Conservation (phyloP, 164 flowering plant genomes). For the Platanus orientalis region DNA sequence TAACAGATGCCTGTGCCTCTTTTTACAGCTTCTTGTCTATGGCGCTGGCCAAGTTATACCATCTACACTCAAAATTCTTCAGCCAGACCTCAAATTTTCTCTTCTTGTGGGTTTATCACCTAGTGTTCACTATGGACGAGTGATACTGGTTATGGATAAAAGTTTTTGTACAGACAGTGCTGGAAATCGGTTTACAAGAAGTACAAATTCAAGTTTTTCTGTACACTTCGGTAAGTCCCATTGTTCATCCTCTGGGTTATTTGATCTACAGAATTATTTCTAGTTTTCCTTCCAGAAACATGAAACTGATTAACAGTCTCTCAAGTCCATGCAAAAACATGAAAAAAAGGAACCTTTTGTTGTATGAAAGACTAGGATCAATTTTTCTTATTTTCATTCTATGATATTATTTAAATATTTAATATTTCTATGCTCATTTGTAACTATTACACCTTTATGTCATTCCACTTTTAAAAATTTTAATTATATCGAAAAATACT, state of each 20-base stretch:
- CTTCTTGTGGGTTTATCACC: slow-evolving; percentile 57
- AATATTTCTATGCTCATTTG: too few species aligned
- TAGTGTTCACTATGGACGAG: slow-evolving; percentile 55
- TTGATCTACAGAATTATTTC: not conserved
- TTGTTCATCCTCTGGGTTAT: not conserved
- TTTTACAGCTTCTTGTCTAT: slow-evolving; percentile 77
- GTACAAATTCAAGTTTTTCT: slow-evolving; percentile 51
- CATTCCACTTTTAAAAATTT: too few species aligned
- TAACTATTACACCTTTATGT: too few species aligned
- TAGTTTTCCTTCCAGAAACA: not conserved
- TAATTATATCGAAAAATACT: too few species aligned
- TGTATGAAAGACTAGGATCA: slow-evolving; percentile 56
- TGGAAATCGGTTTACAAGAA: slow-evolving; percentile 66
- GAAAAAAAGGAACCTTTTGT: too few species aligned
- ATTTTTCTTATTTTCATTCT: too few species aligned
- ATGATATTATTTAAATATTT: too few species aligned
- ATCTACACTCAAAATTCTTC: slow-evolving; percentile 46
- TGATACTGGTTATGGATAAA: slow-evolving; percentile 69
- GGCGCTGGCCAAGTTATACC: slow-evolving; percentile 88
- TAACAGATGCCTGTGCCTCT: not conserved
- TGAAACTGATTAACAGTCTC: not conserved
- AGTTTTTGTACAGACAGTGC: slow-evolving; percentile 74
- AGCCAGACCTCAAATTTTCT: slow-evolving; percentile 62
- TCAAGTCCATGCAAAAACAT: too few species aligned
- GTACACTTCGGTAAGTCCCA: slow-evolving; percentile 72